Base-by-base conservation (phyloP, 75 land plant genomes). In the Larix kaempferi region DNA sequence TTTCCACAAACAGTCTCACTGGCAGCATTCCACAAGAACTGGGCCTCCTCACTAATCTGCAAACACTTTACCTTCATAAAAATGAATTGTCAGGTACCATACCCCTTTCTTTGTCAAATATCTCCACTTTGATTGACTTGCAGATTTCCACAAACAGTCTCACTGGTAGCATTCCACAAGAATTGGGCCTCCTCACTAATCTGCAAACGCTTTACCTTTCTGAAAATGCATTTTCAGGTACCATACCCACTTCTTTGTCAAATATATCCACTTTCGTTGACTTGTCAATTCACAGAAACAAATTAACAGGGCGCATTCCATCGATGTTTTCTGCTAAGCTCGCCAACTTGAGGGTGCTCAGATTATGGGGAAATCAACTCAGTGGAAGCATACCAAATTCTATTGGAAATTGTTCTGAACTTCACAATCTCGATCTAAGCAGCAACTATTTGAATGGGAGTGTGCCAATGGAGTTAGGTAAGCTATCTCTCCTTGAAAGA, bases 61-160 rank as follows among this genome's bases (percentile, higher is more conserved):
- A n/a, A n/a, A n/a, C n/a, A n/a, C n/a, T n/a, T n/a, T n/a, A n/a
- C n/a, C n/a, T n/a, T n/a, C n/a, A n/a, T n/a, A n/a, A n/a, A n/a
- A n/a, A n/a, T n/a, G n/a, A n/a, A n/a, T 83, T 89, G 73, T 74
- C 79, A 22, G 94, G 93, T 13, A 15, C 37, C 11, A 89, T 93
- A 19, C 93, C 95, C 0, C 60, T 79, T 13, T 93, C 29, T 84
- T 64, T 64, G 88, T 87, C 22, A 93, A 93, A 79, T 76, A 71
- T 15, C 62, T 93, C 19, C 44, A 64, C 2, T 92, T 92, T 0
- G 49, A 44, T 35, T 59, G 90, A 2, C 92, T 90, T 1, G 60
- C 21, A 41, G 86, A 87, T 72, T 76, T 92, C 64, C 86, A 88
- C 4, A 76, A 56, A 76, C 82, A 90, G 21, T 5, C 72, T 91